Percentiles rank a stretch among this genome's conserved stretches.
Conservation (phyloP, 140 eudicot species). For the Anethum foeniculum region DNA sequence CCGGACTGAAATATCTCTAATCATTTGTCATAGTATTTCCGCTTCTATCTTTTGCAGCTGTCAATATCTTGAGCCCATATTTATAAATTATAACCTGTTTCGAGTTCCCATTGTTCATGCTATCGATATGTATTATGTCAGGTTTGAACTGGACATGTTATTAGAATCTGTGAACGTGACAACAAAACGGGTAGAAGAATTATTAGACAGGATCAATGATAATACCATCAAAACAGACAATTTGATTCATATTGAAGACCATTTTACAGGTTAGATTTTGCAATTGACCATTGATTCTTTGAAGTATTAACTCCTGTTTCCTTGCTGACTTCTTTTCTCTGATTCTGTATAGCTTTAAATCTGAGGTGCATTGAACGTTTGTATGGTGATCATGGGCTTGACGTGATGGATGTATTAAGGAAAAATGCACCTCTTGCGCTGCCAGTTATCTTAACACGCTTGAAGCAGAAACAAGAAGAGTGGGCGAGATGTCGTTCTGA, state of each 20-base stretch:
- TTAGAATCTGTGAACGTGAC: conserved; percentile 80
- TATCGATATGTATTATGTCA: conserved; percentile 22
- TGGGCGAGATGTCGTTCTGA: conserved; percentile 96
- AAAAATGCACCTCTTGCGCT: conserved; percentile 83
- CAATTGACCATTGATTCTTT: conserved; percentile 12
- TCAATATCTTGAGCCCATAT: not conserved
- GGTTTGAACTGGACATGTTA: conserved; percentile 96
- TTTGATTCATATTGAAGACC: conserved; percentile 58
- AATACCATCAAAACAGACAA: conserved; percentile 40
- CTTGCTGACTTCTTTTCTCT: conserved; percentile 25
- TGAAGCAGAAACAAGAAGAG: conserved; percentile 98
- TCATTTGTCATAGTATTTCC: not conserved
- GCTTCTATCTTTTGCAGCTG: not conserved
- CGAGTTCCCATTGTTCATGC: conserved; percentile 3
- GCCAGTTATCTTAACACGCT: conserved; percentile 80
- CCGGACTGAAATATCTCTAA: too few species aligned
- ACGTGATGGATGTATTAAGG: conserved; percentile 86
- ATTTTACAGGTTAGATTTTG: conserved; percentile 61
- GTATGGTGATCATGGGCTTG: conserved; percentile 97
- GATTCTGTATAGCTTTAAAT: conserved; percentile 49
- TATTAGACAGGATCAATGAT: conserved; percentile 58
- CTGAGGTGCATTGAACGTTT: conserved; percentile 87
- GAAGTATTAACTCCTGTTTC: conserved; percentile 3
- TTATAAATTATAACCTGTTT: not conserved
- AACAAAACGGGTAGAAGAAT: conserved; percentile 73